Evolutionary conservation across 164 flowering plant genomes (phyloP), one percentile per base, ranked within the genome.

Genomic region (Piper betle): DNA sequence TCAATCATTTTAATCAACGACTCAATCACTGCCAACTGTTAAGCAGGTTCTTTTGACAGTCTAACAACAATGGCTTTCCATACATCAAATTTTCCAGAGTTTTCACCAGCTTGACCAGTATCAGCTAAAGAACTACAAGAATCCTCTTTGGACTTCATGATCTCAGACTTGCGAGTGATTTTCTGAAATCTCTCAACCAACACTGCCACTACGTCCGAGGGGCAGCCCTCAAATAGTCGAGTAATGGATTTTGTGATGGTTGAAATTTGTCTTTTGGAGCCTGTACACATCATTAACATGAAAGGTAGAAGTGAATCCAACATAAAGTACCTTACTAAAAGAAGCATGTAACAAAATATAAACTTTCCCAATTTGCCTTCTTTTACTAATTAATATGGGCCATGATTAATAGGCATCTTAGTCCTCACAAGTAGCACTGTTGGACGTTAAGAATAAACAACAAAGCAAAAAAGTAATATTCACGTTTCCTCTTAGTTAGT

Each of bases 31-130:
- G 61, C 70, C 42, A 79, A 55, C 50, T 78, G 76, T 56, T 89
- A 66, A 52, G 82, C 83, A 58, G 96, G 93, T 63, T 79, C 81
- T 67, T 77, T 74, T 42, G 86, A 76, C 52, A 93, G 69, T 67
- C 70, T 81, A 52, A 64, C 64, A 37, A 84, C 66, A 17, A 84
- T 76, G 66, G 69, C 75, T 74, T 79, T 80, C 91, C 90, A 86
- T 12, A 72, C 81, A 79, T 80, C 81, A 73, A 73, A 61, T 33
- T 68, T 70, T 20, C 68, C 52, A 10, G 16, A 25, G 37, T 64
- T 55, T 17, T 53, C 55, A 55, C 60, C 58, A 39, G 54, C 67
- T 37, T 50, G 50, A 65, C 12, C 57, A 38, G 57, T 52, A 12
- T 58, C 70, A 55, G 16, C 64, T 61, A 64, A 68, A 66, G 70